Conservation (phyloP, 176 grass and related monocot species). For the Phoenix roebelenii region DNA sequence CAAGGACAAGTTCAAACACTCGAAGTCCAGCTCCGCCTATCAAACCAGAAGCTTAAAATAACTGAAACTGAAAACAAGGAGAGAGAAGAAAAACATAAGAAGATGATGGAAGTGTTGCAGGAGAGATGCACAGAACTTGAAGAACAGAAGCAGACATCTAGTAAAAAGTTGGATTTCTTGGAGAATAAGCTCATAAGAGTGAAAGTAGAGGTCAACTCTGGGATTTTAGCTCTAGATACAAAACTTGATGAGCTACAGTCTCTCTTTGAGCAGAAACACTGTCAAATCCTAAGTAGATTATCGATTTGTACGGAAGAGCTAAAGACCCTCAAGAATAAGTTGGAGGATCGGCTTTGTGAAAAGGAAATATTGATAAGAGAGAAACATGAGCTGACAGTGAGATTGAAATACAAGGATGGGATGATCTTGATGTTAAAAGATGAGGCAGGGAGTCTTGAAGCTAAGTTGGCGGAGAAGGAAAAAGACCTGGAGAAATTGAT, state of each 20-base stretch:
- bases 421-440: neutral
- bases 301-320: conserved; percentile 36
- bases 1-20: conserved; percentile 43
- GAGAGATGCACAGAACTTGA: conserved; percentile 30
- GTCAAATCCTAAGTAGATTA: conserved; percentile 21
- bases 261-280: conserved; percentile 24
- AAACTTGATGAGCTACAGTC: conserved; percentile 38
- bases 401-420: conserved; percentile 34
- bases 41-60: conserved; percentile 61
- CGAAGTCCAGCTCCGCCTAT: conserved; percentile 48
- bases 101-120: conserved; percentile 26
- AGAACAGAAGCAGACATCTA: conserved; percentile 32
- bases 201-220: conserved; percentile 26
- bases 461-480: conserved; percentile 2
- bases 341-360: conserved; percentile 34
- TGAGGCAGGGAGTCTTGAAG: neutral
- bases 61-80: conserved; percentile 45
- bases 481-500: conserved; percentile 18
- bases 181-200: conserved; percentile 39
- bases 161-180: conserved; percentile 21
- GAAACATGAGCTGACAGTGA: conserved; percentile 26
- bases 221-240: conserved; percentile 23
- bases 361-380: conserved; percentile 33
- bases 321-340: conserved; percentile 29
- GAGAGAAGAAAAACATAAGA: conserved; percentile 47